Conservation (phyloP, 2,329 filamentous ascomycete species). For the Fusarium albosuccineum region DNA sequence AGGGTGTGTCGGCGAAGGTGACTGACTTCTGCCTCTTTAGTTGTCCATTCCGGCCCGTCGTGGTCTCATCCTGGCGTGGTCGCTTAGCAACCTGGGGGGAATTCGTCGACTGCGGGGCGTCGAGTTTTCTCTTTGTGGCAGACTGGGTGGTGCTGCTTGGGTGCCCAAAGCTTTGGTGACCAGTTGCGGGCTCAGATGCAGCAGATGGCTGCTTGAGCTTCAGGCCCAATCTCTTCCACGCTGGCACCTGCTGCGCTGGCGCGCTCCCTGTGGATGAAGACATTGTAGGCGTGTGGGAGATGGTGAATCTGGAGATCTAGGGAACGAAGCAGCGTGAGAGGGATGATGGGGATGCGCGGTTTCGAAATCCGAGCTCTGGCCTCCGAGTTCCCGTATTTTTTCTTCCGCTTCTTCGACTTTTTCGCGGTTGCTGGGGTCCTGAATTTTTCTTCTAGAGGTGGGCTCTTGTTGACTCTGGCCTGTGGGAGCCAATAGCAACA, state of each 20-base stretch:
- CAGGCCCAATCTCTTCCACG: conserved; percentile 74
- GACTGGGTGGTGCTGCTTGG: conserved; percentile 53
- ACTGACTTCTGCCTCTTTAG: conserved; percentile 62
- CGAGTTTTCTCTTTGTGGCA: conserved; percentile 57
- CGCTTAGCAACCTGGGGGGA: conserved; percentile 51
- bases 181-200: conserved; percentile 49
- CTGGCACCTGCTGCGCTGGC: conserved; percentile 64
- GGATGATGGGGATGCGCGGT: conserved; percentile 1
- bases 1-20: conserved; percentile 60
- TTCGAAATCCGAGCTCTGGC: neutral
- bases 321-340: conserved; percentile 1
- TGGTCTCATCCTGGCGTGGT: conserved; percentile 50
- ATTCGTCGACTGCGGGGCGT: conserved; percentile 51
- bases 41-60: conserved; percentile 44
- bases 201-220: conserved; percentile 65
- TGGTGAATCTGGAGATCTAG: conserved; percentile 23
- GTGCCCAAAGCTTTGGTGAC: conserved; percentile 53
- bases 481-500: conserved; percentile 27
- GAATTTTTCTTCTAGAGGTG: conserved; percentile 40
- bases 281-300: conserved; percentile 52
- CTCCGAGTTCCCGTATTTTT: conserved; percentile 18
- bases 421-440: conserved; percentile 36
- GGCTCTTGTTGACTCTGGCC: conserved; percentile 31
- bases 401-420: conserved; percentile 29
- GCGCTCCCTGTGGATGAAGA: conserved; percentile 58